Evolutionary conservation across 306 rosid genomes (phyloP).

Genomic region (Notholithocarpus densiflorus): DNA sequence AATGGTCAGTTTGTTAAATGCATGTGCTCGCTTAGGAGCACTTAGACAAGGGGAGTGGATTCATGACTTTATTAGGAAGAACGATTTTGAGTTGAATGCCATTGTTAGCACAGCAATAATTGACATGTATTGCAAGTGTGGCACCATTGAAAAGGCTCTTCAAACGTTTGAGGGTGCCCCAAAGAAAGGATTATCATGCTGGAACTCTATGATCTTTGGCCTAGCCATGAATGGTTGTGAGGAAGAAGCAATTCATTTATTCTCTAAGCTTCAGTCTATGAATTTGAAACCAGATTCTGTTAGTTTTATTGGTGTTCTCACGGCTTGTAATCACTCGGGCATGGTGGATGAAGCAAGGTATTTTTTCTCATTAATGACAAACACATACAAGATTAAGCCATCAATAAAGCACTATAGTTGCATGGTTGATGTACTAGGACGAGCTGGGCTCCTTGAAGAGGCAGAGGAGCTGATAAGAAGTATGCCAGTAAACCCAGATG

Average conservation of each 20-base stretch:
- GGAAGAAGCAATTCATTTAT: slow-evolving; percentile 54
- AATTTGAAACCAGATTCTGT: slow-evolving; percentile 53
- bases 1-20: slow-evolving; percentile 86
- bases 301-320: slow-evolving; percentile 72
- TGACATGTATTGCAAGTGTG: slow-evolving; percentile 87
- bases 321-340: slow-evolving; percentile 74
- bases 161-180: slow-evolving; percentile 54
- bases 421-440: slow-evolving; percentile 77
- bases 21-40: slow-evolving; percentile 83
- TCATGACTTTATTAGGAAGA: slow-evolving; percentile 57
- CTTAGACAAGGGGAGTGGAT: slow-evolving; percentile 78
- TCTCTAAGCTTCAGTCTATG: slow-evolving; percentile 55
- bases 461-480: slow-evolving; percentile 58
- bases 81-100: slow-evolving; percentile 50
- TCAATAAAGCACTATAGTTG: slow-evolving; percentile 75
- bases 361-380: slow-evolving; percentile 51
- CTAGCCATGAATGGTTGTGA: slow-evolving; percentile 73
- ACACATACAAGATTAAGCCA: slow-evolving; percentile 48
- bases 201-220: slow-evolving; percentile 77
- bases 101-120: slow-evolving; percentile 70
- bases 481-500: slow-evolving; percentile 61
- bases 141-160: slow-evolving; percentile 52
- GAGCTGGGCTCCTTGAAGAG: slow-evolving; percentile 68
- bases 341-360: slow-evolving; percentile 55
- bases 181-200: slow-evolving; percentile 54